phyloP scores from a whole-genome alignment of 305 asterid genomes.

The Lippia alba region DNA sequence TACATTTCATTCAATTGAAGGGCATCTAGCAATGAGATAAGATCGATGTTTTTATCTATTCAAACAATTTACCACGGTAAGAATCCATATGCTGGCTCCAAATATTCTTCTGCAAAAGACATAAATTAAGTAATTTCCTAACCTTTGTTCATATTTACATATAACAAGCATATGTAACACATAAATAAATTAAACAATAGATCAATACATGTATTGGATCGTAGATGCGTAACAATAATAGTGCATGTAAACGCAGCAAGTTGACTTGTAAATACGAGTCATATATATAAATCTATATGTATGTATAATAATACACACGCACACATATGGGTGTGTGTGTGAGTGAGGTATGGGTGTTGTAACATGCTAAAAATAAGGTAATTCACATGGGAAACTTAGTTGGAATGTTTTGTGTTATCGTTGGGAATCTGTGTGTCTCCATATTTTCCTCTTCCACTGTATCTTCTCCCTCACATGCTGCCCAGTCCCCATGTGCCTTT shows the following conservation, averaged over 20 bases:
- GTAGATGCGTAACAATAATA: neutral
- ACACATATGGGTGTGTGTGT: neutral
- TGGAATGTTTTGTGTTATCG: conserved; percentile 53
- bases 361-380: conserved; percentile 48
- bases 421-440: conserved; percentile 34
- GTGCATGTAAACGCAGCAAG: neutral
- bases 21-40: no score
- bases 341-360: conserved; percentile 31
- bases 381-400: conserved; percentile 65
- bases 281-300: neutral
- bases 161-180: neutral
- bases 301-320: neutral
- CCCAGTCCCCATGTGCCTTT: conserved; percentile 61
- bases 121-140: neutral
- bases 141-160: neutral
- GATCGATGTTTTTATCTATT: no score
- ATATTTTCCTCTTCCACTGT: conserved; percentile 34
- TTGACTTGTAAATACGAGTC: neutral
- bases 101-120: no score
- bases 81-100: no score
- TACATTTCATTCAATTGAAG: no score
- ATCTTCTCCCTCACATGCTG: conserved; percentile 49
- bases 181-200: no score
- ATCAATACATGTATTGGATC: neutral
- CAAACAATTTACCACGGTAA: no score